A percentile compares a stretch with the other conserved stretches of the same genome.
These are phyloP conservation scores for Suhomyces taliae DNA, from an alignment of 1,139 yeast species.

Conservation along the genomic window DNA sequence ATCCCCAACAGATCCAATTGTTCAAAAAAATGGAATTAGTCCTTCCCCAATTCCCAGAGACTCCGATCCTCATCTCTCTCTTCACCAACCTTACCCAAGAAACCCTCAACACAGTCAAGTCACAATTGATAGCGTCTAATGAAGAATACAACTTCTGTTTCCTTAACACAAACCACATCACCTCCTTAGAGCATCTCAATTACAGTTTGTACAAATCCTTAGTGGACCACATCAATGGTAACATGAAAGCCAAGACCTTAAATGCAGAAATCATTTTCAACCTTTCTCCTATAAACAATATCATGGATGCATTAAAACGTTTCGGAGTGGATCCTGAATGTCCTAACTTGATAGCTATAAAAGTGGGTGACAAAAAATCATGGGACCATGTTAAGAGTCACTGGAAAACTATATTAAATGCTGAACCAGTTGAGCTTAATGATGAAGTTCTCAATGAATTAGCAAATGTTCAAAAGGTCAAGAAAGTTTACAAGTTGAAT, in stretches of 20 bases:
- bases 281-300: slow-evolving; percentile 45
- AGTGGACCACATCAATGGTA: slow-evolving; percentile 24
- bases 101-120: slow-evolving; percentile 27
- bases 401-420: slow-evolving; percentile 19
- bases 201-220: slow-evolving; percentile 37
- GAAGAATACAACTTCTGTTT: slow-evolving; percentile 42
- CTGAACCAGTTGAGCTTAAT: slow-evolving; percentile 16
- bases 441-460: slow-evolving; percentile 26
- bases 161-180: slow-evolving; percentile 36
- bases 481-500: slow-evolving; percentile 40
- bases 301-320: slow-evolving; percentile 43
- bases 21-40: background rate
- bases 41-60: slow-evolving; percentile 38
- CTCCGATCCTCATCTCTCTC: slow-evolving; percentile 25
- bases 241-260: slow-evolving; percentile 41
- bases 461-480: slow-evolving; percentile 33
- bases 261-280: slow-evolving; percentile 45
- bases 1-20: no score
- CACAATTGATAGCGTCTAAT: slow-evolving; percentile 31
- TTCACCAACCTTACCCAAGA: slow-evolving; percentile 17
- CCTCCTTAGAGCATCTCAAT: slow-evolving; percentile 39
- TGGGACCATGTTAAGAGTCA: slow-evolving; percentile 9
- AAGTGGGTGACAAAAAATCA: slow-evolving; percentile 19
- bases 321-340: slow-evolving; percentile 41
- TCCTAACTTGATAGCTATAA: slow-evolving; percentile 32